Evolutionary conservation across 148 eudicot genomes (phyloP), one percentile per base, ranked within the genome.

Genomic region (Vaccinium vitisidaea): DNA sequence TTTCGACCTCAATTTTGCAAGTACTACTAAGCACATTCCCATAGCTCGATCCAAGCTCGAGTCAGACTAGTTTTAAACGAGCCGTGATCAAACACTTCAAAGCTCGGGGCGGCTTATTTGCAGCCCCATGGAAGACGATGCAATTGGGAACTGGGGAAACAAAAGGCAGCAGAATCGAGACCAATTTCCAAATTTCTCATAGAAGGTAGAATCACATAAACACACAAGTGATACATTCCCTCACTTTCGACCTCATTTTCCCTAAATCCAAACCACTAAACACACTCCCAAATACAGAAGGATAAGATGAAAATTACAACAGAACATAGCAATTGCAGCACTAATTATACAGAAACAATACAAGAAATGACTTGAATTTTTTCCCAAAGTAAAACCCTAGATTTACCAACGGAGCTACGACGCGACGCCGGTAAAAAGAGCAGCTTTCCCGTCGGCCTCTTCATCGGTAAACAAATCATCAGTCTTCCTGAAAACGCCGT

Each of bases 381-480:
- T 2, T 43, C 6, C 30, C 23, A 15, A 8, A 27, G 27, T 30
- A 39, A 71, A 70, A 70, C 19, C 58, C 84, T 50, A 69, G 19
- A 50, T 82, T 27, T 50, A 48, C 16, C 27, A 55, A 67, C 27
- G 19, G 50, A 11, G 39, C 36, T 83, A n/a, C 19, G 61, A 21
- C 30, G 30, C 52, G 5, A 15, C 65, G 27, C 73, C 59, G 16
- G 82, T 11, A 53, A 83, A 75, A 74, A 91, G 82, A 0, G 90
- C 93, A 8, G 87, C 92, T 13, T 85, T 84, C 15, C 50, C 89
- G 16, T 88, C 92, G 5, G 90, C 84, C 73, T 93, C 94, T 80
- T 92, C 95, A 58, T 93, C 97, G 82, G 86, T 19, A 19, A 61
- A 86, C 90, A 96, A 87, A 55, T 94, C 92, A 78, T 93, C 95